These are phyloP conservation scores for Chamaenerion angustifolium DNA, from an alignment of 345 rosid genomes.

Conservation along the genomic window DNA sequence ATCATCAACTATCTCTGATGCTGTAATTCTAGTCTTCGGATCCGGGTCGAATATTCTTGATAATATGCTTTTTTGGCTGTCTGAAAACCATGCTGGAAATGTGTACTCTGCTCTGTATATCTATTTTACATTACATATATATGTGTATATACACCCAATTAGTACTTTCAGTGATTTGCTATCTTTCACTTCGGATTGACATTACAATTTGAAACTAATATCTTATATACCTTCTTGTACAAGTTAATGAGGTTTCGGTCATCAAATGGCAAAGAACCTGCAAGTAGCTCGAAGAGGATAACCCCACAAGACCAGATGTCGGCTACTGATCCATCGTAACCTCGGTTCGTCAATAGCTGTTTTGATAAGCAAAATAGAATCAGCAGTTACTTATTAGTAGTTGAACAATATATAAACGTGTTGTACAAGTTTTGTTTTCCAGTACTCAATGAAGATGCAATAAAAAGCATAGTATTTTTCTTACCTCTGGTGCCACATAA, in stretches of 20 bases:
- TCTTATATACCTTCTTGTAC: conserved; percentile 45
- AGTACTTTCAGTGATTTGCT: not conserved
- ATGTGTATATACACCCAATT: too few relatives aligned
- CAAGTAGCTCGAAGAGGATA: conserved; percentile 68
- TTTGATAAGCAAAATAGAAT: conserved; percentile 9
- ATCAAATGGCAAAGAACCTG: conserved; percentile 66
- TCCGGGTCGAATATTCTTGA: conserved; percentile 60
- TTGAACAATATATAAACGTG: not conserved
- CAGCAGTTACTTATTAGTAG: conserved; percentile 1
- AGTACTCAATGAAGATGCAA: not conserved
- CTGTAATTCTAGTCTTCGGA: conserved; percentile 48
- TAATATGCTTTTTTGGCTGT: conserved; percentile 44
- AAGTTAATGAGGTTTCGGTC: conserved; percentile 54
- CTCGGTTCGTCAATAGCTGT: conserved; percentile 63
- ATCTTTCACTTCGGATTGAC: not conserved
- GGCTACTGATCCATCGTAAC: conserved; percentile 75
- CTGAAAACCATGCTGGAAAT: conserved; percentile 49
- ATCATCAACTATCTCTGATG: conserved; percentile 57
- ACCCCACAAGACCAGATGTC: conserved; percentile 95
- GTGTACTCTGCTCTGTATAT: conserved; percentile 56
- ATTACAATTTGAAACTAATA: not conserved
- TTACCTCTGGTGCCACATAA: conserved; percentile 89
- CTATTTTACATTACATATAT: conserved; percentile 11
- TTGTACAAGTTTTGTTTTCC: not conserved
- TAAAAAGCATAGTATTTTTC: conserved; percentile 1